A percentile compares a stretch with the other conserved stretches of the same genome.
These are phyloP conservation scores for Blastocystis sp. DNA, from an alignment of 352 stramenopile species.

Conservation along the genomic window DNA sequence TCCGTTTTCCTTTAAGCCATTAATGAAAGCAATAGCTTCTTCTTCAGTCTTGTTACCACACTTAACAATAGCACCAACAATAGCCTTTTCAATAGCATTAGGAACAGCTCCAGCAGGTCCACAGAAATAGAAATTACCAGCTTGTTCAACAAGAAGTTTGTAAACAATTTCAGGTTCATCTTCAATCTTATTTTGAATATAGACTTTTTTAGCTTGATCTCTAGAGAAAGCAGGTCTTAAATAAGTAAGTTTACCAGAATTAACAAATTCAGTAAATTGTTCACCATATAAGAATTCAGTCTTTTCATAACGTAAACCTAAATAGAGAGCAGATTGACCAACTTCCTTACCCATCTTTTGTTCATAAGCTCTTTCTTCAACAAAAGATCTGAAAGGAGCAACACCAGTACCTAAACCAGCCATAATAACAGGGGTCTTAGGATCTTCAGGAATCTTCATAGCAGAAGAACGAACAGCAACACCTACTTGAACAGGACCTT, in stretches of 20 bases:
- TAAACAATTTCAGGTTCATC: slow-evolving; percentile 56
- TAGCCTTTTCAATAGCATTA: slow-evolving; percentile 2
- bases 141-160: slow-evolving; percentile 54
- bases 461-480: slow-evolving; percentile 78
- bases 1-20: slow-evolving; percentile 21
- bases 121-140: slow-evolving; percentile 62
- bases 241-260: slow-evolving; percentile 58
- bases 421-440: slow-evolving; percentile 71
- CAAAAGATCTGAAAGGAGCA: slow-evolving; percentile 66
- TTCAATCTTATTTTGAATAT: slow-evolving; percentile 63
- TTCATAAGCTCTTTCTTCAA: slow-evolving; percentile 60
- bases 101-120: slow-evolving; percentile 44
- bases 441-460: slow-evolving; percentile 69
- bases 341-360: slow-evolving; percentile 45
- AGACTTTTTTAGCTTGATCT: slow-evolving; percentile 65
- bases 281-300: slow-evolving; percentile 85
- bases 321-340: slow-evolving; percentile 65
- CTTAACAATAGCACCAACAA: slow-evolving; percentile 32
- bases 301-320: slow-evolving; percentile 71
- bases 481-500: slow-evolving; percentile 46
- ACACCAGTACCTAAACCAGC: slow-evolving; percentile 62
- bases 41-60: slow-evolving; percentile 23
- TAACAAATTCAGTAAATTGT: slow-evolving; percentile 59
- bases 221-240: slow-evolving; percentile 61
- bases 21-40: slow-evolving; percentile 18